These are phyloP conservation scores for Fomitopsis palustris DNA, from an alignment of 1,284 basidiomycete species.

Conservation along the genomic window DNA sequence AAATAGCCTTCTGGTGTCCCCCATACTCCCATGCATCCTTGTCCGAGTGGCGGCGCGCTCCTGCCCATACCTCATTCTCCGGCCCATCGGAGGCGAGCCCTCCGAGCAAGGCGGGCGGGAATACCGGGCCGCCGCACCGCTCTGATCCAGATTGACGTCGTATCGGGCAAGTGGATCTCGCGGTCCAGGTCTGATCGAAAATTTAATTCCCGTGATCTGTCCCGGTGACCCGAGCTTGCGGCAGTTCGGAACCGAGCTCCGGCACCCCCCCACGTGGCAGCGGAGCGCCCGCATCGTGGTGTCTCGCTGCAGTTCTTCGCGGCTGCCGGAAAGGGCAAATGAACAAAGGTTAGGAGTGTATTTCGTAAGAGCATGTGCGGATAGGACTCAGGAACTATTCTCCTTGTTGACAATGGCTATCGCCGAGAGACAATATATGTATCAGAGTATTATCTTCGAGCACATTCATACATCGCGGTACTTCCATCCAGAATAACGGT, in stretches of 20 bases:
- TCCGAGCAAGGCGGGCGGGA: neutral
- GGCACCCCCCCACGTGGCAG: neutral
- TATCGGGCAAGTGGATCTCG: conserved; percentile 5
- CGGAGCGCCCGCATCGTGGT: neutral
- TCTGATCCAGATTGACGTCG: neutral
- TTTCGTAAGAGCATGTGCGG: neutral
- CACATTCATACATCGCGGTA: neutral
- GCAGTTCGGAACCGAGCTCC: conserved; percentile 9
- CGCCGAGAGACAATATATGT: neutral
- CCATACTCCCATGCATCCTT: neutral
- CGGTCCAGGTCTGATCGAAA: conserved; percentile 9
- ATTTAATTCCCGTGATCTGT: conserved; percentile 5
- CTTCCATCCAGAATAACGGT: neutral
- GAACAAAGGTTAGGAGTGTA: neutral
- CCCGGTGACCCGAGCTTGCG: conserved; percentile 2
- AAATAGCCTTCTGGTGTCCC: neutral
- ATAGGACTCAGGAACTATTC: neutral
- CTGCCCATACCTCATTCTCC: neutral
- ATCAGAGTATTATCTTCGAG: neutral
- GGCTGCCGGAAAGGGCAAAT: neutral
- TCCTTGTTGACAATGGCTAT: neutral
- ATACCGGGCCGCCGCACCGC: neutral
- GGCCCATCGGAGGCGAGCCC: neutral
- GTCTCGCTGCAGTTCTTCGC: neutral
- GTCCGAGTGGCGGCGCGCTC: neutral